Evolutionary conservation across 1,284 basidiomycete genomes (phyloP), one percentile per base, ranked within the genome.

Genomic region (Ceratobasidium sp.): DNA sequence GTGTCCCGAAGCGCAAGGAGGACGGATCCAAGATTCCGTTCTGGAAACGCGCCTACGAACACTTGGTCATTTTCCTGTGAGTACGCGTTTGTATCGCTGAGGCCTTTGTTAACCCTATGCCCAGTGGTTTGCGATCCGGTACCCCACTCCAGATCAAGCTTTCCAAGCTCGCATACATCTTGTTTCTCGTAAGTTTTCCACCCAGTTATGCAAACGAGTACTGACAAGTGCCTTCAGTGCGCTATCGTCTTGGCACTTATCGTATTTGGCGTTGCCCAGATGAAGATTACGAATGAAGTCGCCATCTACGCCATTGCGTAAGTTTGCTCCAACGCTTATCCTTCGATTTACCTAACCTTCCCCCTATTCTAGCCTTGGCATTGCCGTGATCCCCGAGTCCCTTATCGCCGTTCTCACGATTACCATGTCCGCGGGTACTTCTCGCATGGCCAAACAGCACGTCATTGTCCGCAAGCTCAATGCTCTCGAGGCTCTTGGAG

Each of bases 391-490:
- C 31, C 64, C 64, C 35, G 60, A 64, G 29, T 64, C 60, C 8
- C 60, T 64, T 29, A 64, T 64, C 34, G 60, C 60, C 20, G 47
- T 64, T 20, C 60, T 64, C 31, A 64, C 60, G 60, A 64, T 64
- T 22, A 64, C 60, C n/a, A 64, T 64, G 60, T 64, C 60, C n/a
- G 60, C 60, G 31, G 60, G 60, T 3, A 64, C 60, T 2, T 64
- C 60, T 3, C 80, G 80, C 20, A 81, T 86, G 75, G 79, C 80
- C 7, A 82, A 82, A 71, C 80, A 83, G 57, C 81, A 84, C 67
- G 82, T 87, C 4, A 80, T 88, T 2, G 84, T 84, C 74, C 87
- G 87, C 75, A 83, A 83, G 70, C 79, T 88, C 67, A 82, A 85
- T 55, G 86, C 85, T 0, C 84, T 86, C 71, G 86, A 82, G 76